Base-by-base conservation (phyloP, 192 early-diverging fungal species). In the Linnemannia elongata region DNA sequence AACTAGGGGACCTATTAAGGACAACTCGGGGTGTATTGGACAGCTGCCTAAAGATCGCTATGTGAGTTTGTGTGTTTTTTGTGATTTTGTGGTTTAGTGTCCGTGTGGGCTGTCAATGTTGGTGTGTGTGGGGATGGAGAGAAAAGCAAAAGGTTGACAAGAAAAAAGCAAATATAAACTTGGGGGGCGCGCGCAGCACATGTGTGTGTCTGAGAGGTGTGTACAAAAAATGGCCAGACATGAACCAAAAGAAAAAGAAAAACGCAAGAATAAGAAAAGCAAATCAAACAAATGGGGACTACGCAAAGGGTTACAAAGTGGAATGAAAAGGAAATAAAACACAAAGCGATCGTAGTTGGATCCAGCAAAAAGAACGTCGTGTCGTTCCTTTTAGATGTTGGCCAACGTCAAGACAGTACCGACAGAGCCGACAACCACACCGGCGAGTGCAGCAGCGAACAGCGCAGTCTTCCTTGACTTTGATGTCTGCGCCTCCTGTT, bases 351-450 rank as follows among this genome's bases (percentile, higher is more conserved):
- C 72, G 10, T 4, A 27, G 10, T 1, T 15, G 22, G 42, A 9
- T 8, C 9, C 6, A 2, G 22, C n/a, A 5, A 13, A 45, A 49
- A 1, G 44, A n/a, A n/a, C 27, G 27, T n/a, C 17, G 0, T 33
- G 0, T 13, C 13, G 12, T 9, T 66, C 30, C 4, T 9, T 10
- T 52, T 63, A 87, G 12, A 87, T 78, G 44, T 47, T 87, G 15
- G 85, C 85, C 6, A 87, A 73, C 0, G 79, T 68, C 24, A 87
- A 5, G 10, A 87, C 72, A 1, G 85, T 87, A 38, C 85, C 85
- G 4, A 87, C 72, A 42, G 85, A 87, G 1, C 85, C 85, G n/a
- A 87, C 72, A 36, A 81, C 85, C 4, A 71, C 52, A 3, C 85
- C 85, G 2, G 79, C 80, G 24, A 87, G 63, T 3, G 79, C 76